Evolutionary conservation across 2,329 filamentous ascomycete genomes (phyloP), one percentile per base, ranked within the genome.

Genomic region (Pyrenochaeta sp.): DNA sequence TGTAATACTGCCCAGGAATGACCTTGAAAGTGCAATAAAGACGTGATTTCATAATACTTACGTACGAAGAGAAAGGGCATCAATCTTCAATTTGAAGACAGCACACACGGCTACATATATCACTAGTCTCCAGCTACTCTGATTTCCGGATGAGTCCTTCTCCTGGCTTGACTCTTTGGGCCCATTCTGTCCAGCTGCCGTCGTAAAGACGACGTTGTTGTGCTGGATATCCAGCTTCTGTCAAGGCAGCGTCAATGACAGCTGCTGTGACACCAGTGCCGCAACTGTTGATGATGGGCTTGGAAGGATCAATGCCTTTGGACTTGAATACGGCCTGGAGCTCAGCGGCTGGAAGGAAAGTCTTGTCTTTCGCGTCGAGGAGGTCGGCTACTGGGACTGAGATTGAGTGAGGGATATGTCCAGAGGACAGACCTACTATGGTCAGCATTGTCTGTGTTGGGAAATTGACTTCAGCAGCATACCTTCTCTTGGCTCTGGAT

Each of bases 171-270:
- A 86, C 83, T 42, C 84, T 76, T 62, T 87, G 85, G 24, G 85
- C 85, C 84, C 85, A 88, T 85, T 78, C 96, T 82, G 94, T 97
- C 94, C 94, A 99, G 72, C 92, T 96, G 34, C 94, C 94, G 70
- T 99, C 94, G 64, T 99, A 99, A 15, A 99, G 79, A 65, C 82
- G 86, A 56, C 89, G 83, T 41, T 82, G 82, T 48, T 85, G 81
- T 3, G 82, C 77, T 2, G 88, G 89, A 65, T 85, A 92, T 1
- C 85, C 86, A 15, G 92, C 90, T 70, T 90, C 85, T 20, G 83
- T 84, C 40, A 99, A 74, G 2, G 91, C 94, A 24, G 91, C 87
- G 67, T 99, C 94, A 28, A 99, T 84, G 29, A 96, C 83, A 13
- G 89, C 90, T 6, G 94, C 94, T 8, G 92, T 97, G 37, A 99